A percentile compares a stretch with the other conserved stretches of the same genome.
phyloP scores from a whole-genome alignment of 1,139 yeast genomes.

The Hyphopichia fennica region DNA sequence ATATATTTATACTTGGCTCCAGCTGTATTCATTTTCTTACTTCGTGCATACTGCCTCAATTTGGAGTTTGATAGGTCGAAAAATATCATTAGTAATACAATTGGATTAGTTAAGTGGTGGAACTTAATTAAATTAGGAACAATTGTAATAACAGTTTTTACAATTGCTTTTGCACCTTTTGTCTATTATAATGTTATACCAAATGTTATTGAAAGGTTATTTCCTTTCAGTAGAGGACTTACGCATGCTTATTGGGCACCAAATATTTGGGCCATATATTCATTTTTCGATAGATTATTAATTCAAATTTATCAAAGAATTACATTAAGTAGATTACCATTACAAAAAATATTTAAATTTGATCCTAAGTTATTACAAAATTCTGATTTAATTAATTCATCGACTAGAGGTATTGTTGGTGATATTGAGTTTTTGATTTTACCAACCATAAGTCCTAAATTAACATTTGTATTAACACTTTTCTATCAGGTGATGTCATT shows the following conservation, averaged over 20 bases:
- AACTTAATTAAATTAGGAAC: constrained; percentile 61
- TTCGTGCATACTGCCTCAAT: constrained; percentile 68
- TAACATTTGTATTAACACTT: constrained; percentile 75
- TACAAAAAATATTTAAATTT: constrained; percentile 34
- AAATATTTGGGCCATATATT: constrained; percentile 92
- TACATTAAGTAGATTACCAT: constrained; percentile 44
- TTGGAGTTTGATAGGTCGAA: constrained; percentile 32
- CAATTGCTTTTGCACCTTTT: constrained; percentile 81
- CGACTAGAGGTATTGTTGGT: constrained; percentile 90
- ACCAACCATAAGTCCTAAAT: constrained; percentile 75
- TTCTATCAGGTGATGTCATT: constrained; percentile 80
- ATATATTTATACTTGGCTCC: constrained; percentile 93
- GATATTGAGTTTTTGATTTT: constrained; percentile 80
- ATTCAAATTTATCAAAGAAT: constrained; percentile 49
- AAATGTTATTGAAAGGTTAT: constrained; percentile 65
- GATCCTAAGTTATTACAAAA: constrained; percentile 26
- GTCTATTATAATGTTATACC: constrained; percentile 62
- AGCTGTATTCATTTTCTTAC: constrained; percentile 78
- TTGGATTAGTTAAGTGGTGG: constrained; percentile 54
- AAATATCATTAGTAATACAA: constrained; percentile 21
- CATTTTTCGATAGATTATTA: constrained; percentile 76
- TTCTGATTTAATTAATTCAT: constrained; percentile 30
- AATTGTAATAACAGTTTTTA: constrained; percentile 64
- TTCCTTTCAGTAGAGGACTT: constrained; percentile 92
- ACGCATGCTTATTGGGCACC: constrained; percentile 99